Conservation (phyloP, 257 asterid genomes). For the Nyctanthes arbortristis region DNA sequence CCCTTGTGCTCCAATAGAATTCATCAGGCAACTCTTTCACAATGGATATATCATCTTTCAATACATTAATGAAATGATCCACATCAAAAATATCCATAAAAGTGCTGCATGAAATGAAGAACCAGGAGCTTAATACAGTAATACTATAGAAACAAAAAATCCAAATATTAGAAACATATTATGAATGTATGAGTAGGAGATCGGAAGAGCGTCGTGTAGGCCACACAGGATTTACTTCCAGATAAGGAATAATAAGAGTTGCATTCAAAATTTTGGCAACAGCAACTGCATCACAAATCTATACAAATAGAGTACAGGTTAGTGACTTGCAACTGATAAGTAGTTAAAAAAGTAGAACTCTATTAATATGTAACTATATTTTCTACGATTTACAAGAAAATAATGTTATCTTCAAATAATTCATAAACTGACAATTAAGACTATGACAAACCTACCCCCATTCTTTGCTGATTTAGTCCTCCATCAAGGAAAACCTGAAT, state of each 20-base stretch:
- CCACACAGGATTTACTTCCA: slow-evolving; percentile 98
- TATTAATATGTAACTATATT: not conserved
- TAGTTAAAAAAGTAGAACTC: slow-evolving; percentile 4
- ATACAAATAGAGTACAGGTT: slow-evolving; percentile 21
- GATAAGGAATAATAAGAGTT: slow-evolving; percentile 88
- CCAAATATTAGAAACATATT: not conserved
- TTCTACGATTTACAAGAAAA: not conserved
- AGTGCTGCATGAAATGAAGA: slow-evolving; percentile 48
- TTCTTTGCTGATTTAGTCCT: slow-evolving; percentile 94
- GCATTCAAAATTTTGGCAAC: slow-evolving; percentile 95
- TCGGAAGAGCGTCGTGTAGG: slow-evolving; percentile 95
- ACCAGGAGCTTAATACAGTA: slow-evolving; percentile 9
- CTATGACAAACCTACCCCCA: slow-evolving; percentile 62
- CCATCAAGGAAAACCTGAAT: slow-evolving; percentile 95
- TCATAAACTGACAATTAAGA: not conserved
- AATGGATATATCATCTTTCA: slow-evolving; percentile 79
- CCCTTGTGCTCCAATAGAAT: slow-evolving; percentile 95
- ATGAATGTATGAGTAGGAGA: slow-evolving; percentile 41
- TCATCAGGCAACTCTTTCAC: slow-evolving; percentile 87
- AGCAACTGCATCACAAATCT: slow-evolving; percentile 99
- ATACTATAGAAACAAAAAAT: slow-evolving; percentile 15
- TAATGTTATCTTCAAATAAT: not conserved
- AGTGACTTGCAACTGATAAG: slow-evolving; percentile 13
- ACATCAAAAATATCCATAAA: slow-evolving; percentile 93
- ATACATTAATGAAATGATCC: slow-evolving; percentile 82